Base-by-base conservation (phyloP, 192 early-diverging fungal genomes). In the Coemansia sp. region DNA sequence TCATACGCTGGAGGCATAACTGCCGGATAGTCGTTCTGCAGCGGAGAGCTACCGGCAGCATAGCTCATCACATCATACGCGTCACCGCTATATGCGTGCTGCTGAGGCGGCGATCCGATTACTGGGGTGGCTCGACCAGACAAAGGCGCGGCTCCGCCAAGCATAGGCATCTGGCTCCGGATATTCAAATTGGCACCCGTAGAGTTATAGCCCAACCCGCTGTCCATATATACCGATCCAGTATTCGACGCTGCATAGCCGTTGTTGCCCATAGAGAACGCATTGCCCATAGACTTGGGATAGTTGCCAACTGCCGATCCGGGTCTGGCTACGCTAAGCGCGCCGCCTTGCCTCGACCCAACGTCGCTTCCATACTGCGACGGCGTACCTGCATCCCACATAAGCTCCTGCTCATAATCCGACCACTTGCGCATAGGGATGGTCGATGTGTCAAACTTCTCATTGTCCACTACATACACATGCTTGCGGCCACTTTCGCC, bases 341-440 rank as follows among this genome's bases (percentile, higher is more conserved):
- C 71, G 9, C 37, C 61, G 12, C 61, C 71, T 0, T 62, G 65
- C 13, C 65, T 65, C 11, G 71, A 74, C 1, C 64, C 71, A 6
- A 68, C 44, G 10, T 74, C 71, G 6, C 65, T 63, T 11, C 65
- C 71, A 19, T 68, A 61, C 56, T 74, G 71, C 35, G 71, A 74
- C 23, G 55, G 71, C 18, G 71, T 74, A 21, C 71, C 65, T 2
- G 71, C 78, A 46, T 87, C 88, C 88, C 86, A 87, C 59, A 88
- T 64, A 19, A 75, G 61, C 55, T 75, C 65, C 64, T 89, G 85
- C 73, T 91, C 90, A 57, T 91, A 91, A 53, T 91, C 86, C 6
- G 88, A 82, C 90, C 90, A 91, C 52, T 83, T 85, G 81, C 83
- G 86, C 63, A 80, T 78, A 13, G 90, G 90, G 42, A 91, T 91